phyloP scores from a whole-genome alignment of 768 basidiomycete species.

The Kwoniella heveanensis region DNA sequence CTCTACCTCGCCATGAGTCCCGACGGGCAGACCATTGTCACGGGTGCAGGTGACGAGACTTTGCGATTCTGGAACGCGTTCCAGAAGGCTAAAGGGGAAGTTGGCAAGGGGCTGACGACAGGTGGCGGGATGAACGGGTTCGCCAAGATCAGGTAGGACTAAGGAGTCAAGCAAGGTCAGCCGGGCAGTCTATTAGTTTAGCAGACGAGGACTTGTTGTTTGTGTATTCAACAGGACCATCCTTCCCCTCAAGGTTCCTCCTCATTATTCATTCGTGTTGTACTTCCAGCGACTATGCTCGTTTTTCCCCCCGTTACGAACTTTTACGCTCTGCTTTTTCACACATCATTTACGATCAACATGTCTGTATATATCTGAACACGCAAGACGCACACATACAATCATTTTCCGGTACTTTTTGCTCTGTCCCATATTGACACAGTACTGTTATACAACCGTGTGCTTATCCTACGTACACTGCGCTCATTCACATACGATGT shows the following conservation, averaged over 20 bases:
- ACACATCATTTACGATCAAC: too few relatives aligned
- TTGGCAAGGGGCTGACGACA: not conserved
- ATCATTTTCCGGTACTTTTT: not conserved
- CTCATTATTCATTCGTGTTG: too few relatives aligned
- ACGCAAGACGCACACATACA: not conserved
- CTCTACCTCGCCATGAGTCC: slow-evolving; percentile 97
- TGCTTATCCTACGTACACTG: too few relatives aligned
- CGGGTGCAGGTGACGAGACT: slow-evolving; percentile 96
- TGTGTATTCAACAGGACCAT: too few relatives aligned
- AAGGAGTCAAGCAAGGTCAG: not conserved
- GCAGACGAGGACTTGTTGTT: too few relatives aligned
- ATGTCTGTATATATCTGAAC: not conserved
- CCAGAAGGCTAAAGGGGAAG: slow-evolving; percentile 26
- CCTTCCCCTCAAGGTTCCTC: too few relatives aligned
- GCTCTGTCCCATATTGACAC: not conserved
- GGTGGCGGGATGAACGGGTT: slow-evolving; percentile 15
- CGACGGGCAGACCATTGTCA: slow-evolving; percentile 96
- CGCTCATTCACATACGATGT: too few relatives aligned
- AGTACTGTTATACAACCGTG: not conserved
- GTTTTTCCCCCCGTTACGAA: too few relatives aligned
- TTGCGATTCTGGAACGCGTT: slow-evolving; percentile 97
- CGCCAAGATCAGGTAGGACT: slow-evolving; percentile 17
- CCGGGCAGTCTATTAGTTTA: too few relatives aligned
- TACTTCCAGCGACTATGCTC: too few relatives aligned
- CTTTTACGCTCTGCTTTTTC: too few relatives aligned